These are phyloP conservation scores for Phytophthora multivora DNA, from an alignment of 352 stramenopile species.

Conservation along the genomic window DNA sequence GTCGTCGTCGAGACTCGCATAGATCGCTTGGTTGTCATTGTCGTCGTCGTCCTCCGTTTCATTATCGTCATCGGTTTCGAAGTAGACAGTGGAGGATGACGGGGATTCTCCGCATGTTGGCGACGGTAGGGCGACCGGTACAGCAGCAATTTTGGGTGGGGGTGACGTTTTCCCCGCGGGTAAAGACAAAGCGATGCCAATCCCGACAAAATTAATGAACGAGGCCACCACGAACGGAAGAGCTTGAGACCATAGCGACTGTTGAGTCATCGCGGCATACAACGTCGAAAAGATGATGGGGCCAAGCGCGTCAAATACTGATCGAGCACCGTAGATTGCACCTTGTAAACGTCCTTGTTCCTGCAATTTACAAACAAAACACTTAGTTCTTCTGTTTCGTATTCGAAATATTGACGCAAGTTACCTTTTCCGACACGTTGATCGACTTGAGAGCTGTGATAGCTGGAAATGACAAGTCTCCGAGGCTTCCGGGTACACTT, in stretches of 20 bases:
- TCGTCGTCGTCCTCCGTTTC: constrained; percentile 19
- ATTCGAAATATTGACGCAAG: background rate
- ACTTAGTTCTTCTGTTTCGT: background rate
- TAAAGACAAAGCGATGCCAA: constrained; percentile 50
- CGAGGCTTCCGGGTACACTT: constrained; percentile 44
- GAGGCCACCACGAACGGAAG: constrained; percentile 67
- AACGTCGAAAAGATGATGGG: constrained; percentile 67
- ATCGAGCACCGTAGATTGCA: constrained; percentile 71
- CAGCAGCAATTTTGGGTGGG: constrained; percentile 7
- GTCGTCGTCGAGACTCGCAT: constrained; percentile 25
- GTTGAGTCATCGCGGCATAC: constrained; percentile 59
- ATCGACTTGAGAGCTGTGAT: constrained; percentile 42
- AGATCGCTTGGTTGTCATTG: constrained; percentile 6
- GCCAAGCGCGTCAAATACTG: constrained; percentile 66
- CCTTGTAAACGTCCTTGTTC: constrained; percentile 82
- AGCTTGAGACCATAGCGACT: constrained; percentile 46
- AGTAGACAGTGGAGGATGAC: constrained; percentile 41
- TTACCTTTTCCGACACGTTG: constrained; percentile 55
- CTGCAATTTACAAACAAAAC: constrained; percentile 17
- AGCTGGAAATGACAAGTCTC: constrained; percentile 69
- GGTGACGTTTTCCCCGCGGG: constrained; percentile 24
- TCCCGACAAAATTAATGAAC: constrained; percentile 51
- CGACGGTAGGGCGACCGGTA: constrained; percentile 36
- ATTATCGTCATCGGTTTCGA: constrained; percentile 55
- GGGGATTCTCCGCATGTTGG: constrained; percentile 43